These are phyloP conservation scores for Vaccinium myrtillus DNA, from an alignment of 148 eudicot genomes.

Conservation along the genomic window DNA sequence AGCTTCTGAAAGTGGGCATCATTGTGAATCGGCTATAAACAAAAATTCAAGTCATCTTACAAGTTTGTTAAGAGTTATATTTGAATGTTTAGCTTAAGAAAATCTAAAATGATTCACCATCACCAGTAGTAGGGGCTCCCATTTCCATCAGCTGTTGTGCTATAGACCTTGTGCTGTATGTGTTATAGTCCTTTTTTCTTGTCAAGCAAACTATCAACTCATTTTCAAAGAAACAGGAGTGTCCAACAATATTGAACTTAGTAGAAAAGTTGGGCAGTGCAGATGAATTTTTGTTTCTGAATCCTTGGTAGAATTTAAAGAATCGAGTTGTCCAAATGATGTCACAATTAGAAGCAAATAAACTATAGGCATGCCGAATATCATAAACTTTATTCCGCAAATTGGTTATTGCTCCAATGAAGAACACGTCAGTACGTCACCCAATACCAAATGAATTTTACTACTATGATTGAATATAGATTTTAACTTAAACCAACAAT, in stretches of 20 bases:
- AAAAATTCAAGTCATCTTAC: neutral
- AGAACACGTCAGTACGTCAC: neutral
- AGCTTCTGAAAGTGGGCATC: constrained; percentile 3
- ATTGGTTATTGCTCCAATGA: neutral
- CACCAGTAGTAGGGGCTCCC: neutral
- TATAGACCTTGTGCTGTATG: neutral
- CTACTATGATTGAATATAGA: neutral
- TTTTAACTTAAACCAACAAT: neutral
- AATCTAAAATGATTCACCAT: neutral
- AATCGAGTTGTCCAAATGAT: neutral
- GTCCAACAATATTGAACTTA: neutral
- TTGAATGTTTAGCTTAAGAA: neutral
- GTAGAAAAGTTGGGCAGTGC: neutral
- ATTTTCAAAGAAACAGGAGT: neutral
- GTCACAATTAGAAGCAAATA: neutral
- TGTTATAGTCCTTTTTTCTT: neutral
- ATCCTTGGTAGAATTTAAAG: neutral
- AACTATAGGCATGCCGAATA: neutral
- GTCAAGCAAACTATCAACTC: neutral
- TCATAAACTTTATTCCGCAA: neutral
- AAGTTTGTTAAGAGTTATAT: neutral
- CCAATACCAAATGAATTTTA: neutral
- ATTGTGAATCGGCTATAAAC: neutral
- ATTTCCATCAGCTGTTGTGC: neutral
- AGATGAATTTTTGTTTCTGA: neutral